Evolutionary conservation across 768 basidiomycete genomes (phyloP), one percentile per base, ranked within the genome.

Genomic region (Psilocybe sp.): DNA sequence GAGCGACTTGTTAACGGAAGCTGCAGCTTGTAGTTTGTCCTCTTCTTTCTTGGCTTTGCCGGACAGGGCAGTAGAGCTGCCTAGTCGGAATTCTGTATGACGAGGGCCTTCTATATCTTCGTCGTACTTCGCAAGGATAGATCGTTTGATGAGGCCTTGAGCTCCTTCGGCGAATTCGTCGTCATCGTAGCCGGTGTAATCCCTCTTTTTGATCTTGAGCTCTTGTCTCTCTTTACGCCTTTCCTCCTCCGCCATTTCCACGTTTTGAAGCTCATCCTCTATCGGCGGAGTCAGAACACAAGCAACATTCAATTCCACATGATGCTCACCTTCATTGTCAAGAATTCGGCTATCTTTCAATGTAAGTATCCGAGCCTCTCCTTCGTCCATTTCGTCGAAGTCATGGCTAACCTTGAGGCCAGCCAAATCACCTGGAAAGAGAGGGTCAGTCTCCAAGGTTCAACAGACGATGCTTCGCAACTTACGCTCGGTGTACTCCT

Each of bases 201-300:
- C 88, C 19, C 81, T 82, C 50, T 80, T 85, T 73, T 96, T 93
- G 40, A 87, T 92, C 70, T 97, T 96, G 43, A 89, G 70, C 39
- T 94, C 90, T 44, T 83, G 73, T 33, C 86, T 85, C 69, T 92
- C 87, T 61, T 89, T 81, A 13, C 78, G 80, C 16, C 81, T 81
- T 57, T 95, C 93, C 44, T 81, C 84, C 64, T 97, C 95, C 0
- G 92, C 93, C 79, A 98, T 82, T 60, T 97, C 92, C 47, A 97
- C 76, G 58, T 99, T 98, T 71, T 97, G 90, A 12, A 99, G 79
- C 68, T 96, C 97, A 68, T 99, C 97, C 87, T 99, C 97, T 96
- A 62, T 9, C 32, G 9, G 40, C 41, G 20, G 18, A 1, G 11
- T 9, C 57, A 16, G 63, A 28, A 40, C 36, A 12, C 9, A 46